Evolutionary conservation across 768 basidiomycete species (phyloP).

Genomic region (Suillus subalutaceus): DNA sequence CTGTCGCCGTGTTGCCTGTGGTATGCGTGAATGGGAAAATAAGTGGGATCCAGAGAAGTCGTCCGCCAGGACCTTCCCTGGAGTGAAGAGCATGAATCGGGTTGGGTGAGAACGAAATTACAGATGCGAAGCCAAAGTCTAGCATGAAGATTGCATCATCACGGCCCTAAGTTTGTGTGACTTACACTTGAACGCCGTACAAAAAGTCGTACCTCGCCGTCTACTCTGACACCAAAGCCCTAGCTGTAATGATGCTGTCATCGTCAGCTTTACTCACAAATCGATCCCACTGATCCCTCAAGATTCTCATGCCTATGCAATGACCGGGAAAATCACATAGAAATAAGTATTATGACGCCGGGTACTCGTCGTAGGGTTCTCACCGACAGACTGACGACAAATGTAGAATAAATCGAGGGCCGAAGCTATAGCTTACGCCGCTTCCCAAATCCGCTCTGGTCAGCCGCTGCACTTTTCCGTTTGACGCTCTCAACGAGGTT

Average conservation of each 20-base stretch:
- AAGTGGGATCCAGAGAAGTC: background rate
- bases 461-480: constrained; percentile 57
- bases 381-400: background rate
- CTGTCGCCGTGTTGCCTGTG: background rate
- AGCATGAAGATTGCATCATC: background rate
- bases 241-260: background rate
- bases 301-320: background rate
- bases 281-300: background rate
- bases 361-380: background rate
- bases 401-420: background rate
- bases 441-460: constrained; percentile 39
- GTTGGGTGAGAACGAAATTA: background rate
- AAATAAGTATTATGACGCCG: background rate
- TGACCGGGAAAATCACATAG: background rate
- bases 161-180: background rate
- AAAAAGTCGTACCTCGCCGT: background rate
- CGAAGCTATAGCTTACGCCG: constrained; percentile 35
- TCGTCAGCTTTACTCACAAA: background rate
- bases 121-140: background rate
- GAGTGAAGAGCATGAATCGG: background rate
- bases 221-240: background rate
- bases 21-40: background rate
- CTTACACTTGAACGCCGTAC: background rate
- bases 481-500: constrained; percentile 87
- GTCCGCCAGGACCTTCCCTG: background rate